These are phyloP conservation scores for Pulveroboletus sp. DNA, from an alignment of 768 basidiomycete species.

Conservation along the genomic window DNA sequence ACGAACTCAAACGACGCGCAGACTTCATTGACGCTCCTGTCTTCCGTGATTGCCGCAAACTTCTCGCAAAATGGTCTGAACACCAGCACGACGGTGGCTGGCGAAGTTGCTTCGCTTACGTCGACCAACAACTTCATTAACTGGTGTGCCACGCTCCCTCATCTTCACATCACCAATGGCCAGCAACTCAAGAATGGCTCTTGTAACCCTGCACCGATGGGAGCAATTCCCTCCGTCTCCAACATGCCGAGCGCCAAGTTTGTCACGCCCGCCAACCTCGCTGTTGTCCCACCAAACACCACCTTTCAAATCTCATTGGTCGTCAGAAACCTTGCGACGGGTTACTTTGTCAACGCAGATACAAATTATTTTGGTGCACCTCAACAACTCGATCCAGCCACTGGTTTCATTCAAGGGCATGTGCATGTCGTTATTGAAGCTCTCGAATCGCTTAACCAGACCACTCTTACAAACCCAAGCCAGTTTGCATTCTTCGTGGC, in stretches of 20 bases:
- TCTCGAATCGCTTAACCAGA: slow-evolving; percentile 45
- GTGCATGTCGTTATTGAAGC: slow-evolving; percentile 58
- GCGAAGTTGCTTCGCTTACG: slow-evolving; percentile 54
- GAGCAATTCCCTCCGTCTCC: slow-evolving; percentile 46
- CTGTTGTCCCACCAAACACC: slow-evolving; percentile 39
- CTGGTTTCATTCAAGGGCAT: slow-evolving; percentile 57
- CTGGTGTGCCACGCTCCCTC: slow-evolving; percentile 47
- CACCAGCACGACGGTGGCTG: slow-evolving; percentile 28
- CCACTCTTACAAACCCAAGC: slow-evolving; percentile 45
- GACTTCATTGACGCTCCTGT: slow-evolving; percentile 37
- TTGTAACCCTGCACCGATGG: slow-evolving; percentile 62
- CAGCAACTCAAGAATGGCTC: slow-evolving; percentile 47
- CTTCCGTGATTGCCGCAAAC: slow-evolving; percentile 50
- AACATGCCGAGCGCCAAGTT: slow-evolving; percentile 59
- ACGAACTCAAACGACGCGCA: slow-evolving; percentile 22
- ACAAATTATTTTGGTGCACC: slow-evolving; percentile 55
- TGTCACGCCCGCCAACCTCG: slow-evolving; percentile 41
- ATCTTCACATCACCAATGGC: slow-evolving; percentile 60
- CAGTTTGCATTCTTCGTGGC: slow-evolving; percentile 59
- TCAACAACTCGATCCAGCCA: slow-evolving; percentile 40
- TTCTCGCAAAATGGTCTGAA: slow-evolving; percentile 51
- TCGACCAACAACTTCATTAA: slow-evolving; percentile 77
- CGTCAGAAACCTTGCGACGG: slow-evolving; percentile 44
- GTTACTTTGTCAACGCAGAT: slow-evolving; percentile 54
- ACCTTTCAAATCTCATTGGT: slow-evolving; percentile 53